A percentile compares a stretch with the other conserved stretches of the same genome.
Conservation (phyloP, 768 basidiomycete genomes). For the Phylloporus arenicola region DNA sequence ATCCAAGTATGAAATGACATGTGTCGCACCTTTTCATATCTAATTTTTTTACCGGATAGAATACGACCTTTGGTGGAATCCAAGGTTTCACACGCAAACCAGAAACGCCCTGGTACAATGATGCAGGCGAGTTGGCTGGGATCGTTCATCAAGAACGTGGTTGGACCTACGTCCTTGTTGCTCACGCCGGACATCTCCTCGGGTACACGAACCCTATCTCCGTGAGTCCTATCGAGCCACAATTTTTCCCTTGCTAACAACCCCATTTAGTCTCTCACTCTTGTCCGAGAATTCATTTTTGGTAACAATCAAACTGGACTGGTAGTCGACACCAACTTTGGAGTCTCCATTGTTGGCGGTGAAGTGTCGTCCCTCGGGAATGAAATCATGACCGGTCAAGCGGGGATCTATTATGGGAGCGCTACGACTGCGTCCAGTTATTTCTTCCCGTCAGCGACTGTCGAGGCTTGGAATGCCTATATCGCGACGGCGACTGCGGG, state of each 20-base stretch:
- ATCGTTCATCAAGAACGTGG: slow-evolving; percentile 71
- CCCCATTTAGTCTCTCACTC: slow-evolving; percentile 45
- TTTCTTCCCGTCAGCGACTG: slow-evolving; percentile 50
- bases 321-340: slow-evolving; percentile 33
- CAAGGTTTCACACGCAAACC: slow-evolving; percentile 69
- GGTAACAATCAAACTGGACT: slow-evolving; percentile 57
- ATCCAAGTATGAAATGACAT: slow-evolving; percentile 40
- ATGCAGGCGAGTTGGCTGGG: slow-evolving; percentile 51
- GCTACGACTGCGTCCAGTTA: slow-evolving; percentile 46
- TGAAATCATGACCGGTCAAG: slow-evolving; percentile 47
- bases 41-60: slow-evolving; percentile 34
- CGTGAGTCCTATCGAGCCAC: slow-evolving; percentile 30
- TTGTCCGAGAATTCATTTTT: slow-evolving; percentile 63
- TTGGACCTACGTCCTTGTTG: slow-evolving; percentile 41
- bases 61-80: slow-evolving; percentile 76
- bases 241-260: neutral
- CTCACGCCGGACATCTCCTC: slow-evolving; percentile 36
- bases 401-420: slow-evolving; percentile 51
- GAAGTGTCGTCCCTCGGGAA: slow-evolving; percentile 41
- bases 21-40: neutral
- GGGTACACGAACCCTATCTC: slow-evolving; percentile 30
- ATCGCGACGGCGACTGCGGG: slow-evolving; percentile 38
- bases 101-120: slow-evolving; percentile 60
- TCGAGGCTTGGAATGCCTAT: slow-evolving; percentile 52
- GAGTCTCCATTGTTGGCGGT: slow-evolving; percentile 41